phyloP scores from a whole-genome alignment of 768 basidiomycete species.

The Dacryopinax spathularia region DNA sequence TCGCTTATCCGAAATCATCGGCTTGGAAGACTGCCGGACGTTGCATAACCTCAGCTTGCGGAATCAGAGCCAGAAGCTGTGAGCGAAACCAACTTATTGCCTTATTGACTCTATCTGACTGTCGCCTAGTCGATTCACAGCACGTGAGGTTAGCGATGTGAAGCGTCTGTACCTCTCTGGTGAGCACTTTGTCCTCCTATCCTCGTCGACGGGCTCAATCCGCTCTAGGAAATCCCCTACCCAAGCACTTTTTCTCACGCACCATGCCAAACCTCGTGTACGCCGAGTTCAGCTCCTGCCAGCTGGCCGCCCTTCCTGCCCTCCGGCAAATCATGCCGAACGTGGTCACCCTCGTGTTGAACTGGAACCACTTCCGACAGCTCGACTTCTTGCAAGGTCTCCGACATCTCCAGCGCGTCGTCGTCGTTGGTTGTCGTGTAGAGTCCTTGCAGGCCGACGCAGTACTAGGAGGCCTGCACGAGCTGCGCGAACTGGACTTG shows the following conservation, averaged over 20 bases:
- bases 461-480: neutral
- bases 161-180: conserved; percentile 91
- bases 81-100: conserved; percentile 33
- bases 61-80: conserved; percentile 72
- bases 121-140: conserved; percentile 10
- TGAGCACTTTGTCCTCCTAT: conserved; percentile 28
- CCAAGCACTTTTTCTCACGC: conserved; percentile 31
- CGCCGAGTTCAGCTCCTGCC: conserved; percentile 81
- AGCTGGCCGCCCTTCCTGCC: conserved; percentile 58
- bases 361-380: conserved; percentile 76
- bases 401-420: conserved; percentile 63
- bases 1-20: conserved; percentile 19
- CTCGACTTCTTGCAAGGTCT: conserved; percentile 62
- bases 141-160: conserved; percentile 64
- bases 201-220: neutral
- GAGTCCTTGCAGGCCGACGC: conserved; percentile 42
- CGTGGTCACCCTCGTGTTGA: conserved; percentile 80
- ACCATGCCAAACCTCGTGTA: conserved; percentile 83
- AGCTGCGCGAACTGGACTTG: neutral
- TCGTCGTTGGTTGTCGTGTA: conserved; percentile 66
- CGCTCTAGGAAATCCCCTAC: conserved; percentile 45
- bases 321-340: conserved; percentile 62
- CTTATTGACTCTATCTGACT: conserved; percentile 17
- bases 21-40: conserved; percentile 40
- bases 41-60: conserved; percentile 85